Conservation (phyloP, 345 rosid species). For the Lepidium sativum region DNA sequence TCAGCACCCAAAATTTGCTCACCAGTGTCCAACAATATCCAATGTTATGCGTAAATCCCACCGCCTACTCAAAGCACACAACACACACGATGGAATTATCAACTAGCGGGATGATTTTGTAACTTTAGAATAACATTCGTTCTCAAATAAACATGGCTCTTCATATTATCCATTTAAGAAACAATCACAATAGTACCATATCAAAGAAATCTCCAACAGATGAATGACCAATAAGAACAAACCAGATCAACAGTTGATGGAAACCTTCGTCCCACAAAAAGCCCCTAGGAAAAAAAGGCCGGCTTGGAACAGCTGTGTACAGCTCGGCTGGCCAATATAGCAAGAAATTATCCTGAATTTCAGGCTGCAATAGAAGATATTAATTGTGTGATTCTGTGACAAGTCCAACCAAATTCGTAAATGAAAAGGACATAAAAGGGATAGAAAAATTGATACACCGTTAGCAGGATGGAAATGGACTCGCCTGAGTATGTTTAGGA, state of each 20-base stretch:
- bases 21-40: slow-evolving; percentile 92
- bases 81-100: neutral
- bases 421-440: neutral
- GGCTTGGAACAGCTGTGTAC: too few species aligned
- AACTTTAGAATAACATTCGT: neutral
- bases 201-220: too few species aligned
- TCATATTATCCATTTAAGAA: too few species aligned
- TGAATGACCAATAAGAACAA: too few species aligned
- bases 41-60: slow-evolving; percentile 75
- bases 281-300: too few species aligned
- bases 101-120: neutral
- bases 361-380: slow-evolving; percentile 45
- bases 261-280: too few species aligned
- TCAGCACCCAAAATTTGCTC: slow-evolving; percentile 82
- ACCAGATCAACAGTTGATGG: too few species aligned
- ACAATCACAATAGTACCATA: too few species aligned
- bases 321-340: too few species aligned
- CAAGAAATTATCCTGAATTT: slow-evolving; percentile 33
- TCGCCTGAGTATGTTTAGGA: slow-evolving; percentile 51
- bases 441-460: neutral
- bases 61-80: slow-evolving; percentile 47
- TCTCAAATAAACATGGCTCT: neutral
- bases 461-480: slow-evolving; percentile 24
- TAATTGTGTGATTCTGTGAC: slow-evolving; percentile 29
- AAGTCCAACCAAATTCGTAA: neutral